Base-by-base conservation (phyloP, 768 basidiomycete genomes). In the Trichaptum fuscoviolaceum region DNA sequence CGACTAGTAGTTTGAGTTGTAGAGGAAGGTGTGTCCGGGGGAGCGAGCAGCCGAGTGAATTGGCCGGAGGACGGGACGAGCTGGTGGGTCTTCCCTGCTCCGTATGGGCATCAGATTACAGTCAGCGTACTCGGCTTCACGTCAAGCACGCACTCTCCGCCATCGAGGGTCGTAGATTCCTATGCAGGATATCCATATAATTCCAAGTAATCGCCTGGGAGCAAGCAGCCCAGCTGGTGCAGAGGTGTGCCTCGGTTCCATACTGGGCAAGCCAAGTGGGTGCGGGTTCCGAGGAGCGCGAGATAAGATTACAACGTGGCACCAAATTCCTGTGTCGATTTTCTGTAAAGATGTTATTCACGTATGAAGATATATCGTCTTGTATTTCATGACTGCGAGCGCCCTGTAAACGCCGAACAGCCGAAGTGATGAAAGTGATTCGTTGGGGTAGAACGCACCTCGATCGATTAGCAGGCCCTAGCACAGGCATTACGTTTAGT, bases 231-330 rank as follows among this genome's bases (percentile, higher is more conserved):
- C 30, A 30, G 30, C 30, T 30, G 30, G 30, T 30, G 8, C 8
- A 12, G 20, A 52, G 42, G 15, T 52, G 42, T 52, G 42, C 42
- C 42, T 52, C 42, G 42, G 30, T 30, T 30, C 30, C 30, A 30
- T 3, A 30, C 4, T 3, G 4, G 30, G 30, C 30, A 30, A 30
- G 30, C 30, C 30, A 30, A 52, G 42, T 52, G 42, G 42, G 42
- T 5, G 3, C 42, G 42, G 42, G 12, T 52, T 52, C 42, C 42
- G 42, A 52, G 42, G 42, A 52, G 42, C 3, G 20, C 42, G 42
- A 52, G 42, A 52, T 52, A 52, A 52, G 42, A 52, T 52, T 52
- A 52, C 42, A 52, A 52, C 42, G 42, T 52, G 42, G 42, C 42
- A 52, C 10, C 42, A 12, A 52, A 15, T 36, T 36, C 35, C 35